Base-by-base conservation (phyloP, 495 filamentous ascomycete species). In the Penicillium subrubescens region DNA sequence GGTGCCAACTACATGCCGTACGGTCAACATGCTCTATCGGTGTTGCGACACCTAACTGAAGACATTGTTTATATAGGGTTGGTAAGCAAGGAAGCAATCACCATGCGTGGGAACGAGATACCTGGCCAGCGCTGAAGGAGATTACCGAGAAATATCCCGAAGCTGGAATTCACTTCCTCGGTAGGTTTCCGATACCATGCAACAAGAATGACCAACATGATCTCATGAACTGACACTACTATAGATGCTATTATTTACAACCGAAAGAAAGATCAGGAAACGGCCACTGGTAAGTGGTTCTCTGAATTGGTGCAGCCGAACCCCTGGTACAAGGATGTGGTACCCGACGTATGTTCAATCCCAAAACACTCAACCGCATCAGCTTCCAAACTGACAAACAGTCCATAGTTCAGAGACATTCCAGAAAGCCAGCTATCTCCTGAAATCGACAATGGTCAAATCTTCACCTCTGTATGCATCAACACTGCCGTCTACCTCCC, bases 1-100 rank as follows among this genome's bases (percentile, higher is more conserved):
- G 95, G 96, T 54, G 96, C 95, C 41, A 97, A 97, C 73, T 94
- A 89, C 64, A 69, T 95, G 65, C 95, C 95, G 92, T 96, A 79
- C 37, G 84, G 73, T 39, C n/a, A 11, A 59, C 15, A 19, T 11
- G 4, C 34, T 2, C 3, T 3, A 21, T 21, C 53, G 17, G 27
- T 37, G 19, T 21, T 29, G 44, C 60, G 12, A 53, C 23, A 17
- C 53, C 33, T 23, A 51, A 14, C 27, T 21, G 31, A 39, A 8
- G 4, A n/a, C 5, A n/a, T 25, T 10, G 12, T 69, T 21, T 19
- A 11, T 57, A 48, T 14, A 88, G 88, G 14, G 80, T 88, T 14
- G 87, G 86, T 14, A 71, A 76, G 23, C 67, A 75, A 60, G 85
- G 83, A 17, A 85, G 84, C 46, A 73, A 75, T 3, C 79, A 86